phyloP scores from a whole-genome alignment of 257 asterid genomes.

The Fraxinus cuspidata region DNA sequence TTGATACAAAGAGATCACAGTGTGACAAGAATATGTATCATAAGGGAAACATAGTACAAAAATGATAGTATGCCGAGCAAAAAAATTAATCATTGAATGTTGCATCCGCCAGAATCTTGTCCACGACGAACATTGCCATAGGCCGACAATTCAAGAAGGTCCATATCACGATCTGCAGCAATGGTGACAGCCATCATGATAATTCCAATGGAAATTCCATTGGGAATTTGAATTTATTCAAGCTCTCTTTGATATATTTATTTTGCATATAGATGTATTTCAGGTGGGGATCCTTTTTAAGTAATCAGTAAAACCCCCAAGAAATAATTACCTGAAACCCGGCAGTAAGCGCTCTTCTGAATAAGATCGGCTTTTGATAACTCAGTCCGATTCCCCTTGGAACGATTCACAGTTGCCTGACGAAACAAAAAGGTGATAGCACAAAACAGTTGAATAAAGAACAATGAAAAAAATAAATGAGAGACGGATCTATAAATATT shows the following conservation, averaged over 20 bases:
- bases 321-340: constrained; percentile 63
- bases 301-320: constrained; percentile 14
- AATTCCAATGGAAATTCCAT: background rate
- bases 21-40: constrained; percentile 6
- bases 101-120: constrained; percentile 84
- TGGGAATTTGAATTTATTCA: background rate
- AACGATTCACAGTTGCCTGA: constrained; percentile 88
- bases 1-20: background rate
- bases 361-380: constrained; percentile 78
- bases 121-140: constrained; percentile 76
- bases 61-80: constrained; percentile 1
- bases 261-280: background rate
- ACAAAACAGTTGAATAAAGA: background rate
- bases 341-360: constrained; percentile 83
- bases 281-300: background rate
- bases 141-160: constrained; percentile 87
- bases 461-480: background rate
- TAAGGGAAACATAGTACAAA: background rate
- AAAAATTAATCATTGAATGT: constrained; percentile 50
- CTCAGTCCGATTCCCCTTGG: constrained; percentile 91
- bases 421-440: constrained; percentile 22
- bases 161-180: constrained; percentile 89
- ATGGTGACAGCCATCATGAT: constrained; percentile 1
- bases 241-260: background rate
- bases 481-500: background rate